Percentiles rank a stretch among this genome's conserved stretches.
Evolutionary conservation across 2,329 filamentous ascomycete genomes (phyloP).

Genomic region (Lasiodiplodia sp.): DNA sequence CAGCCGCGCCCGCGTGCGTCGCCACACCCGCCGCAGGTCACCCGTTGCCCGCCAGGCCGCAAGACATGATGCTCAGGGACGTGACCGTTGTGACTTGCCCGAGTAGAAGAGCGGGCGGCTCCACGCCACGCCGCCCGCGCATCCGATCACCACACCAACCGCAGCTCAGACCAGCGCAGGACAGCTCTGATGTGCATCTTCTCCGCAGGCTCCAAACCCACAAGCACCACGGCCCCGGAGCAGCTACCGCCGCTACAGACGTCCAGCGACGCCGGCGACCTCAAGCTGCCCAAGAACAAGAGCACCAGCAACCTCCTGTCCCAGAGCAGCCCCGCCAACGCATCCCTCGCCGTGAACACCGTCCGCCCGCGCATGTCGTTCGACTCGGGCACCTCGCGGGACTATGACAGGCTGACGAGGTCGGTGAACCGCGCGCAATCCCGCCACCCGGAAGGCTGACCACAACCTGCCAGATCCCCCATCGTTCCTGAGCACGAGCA

Average conservation of each 20-base stretch:
- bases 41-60: conserved; percentile 16
- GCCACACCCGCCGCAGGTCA: conserved; percentile 11
- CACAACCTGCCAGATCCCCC: conserved; percentile 60
- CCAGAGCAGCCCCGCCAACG: conserved; percentile 37
- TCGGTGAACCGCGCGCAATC: conserved; percentile 53
- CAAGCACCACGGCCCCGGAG: conserved; percentile 22
- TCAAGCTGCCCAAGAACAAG: conserved; percentile 56
- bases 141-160: conserved; percentile 28
- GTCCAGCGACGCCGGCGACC: conserved; percentile 37
- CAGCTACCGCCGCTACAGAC: conserved; percentile 14
- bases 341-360: conserved; percentile 59
- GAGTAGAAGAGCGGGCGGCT: conserved; percentile 18
- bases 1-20: conserved; percentile 7
- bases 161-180: conserved; percentile 27
- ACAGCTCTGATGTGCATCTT: conserved; percentile 30
- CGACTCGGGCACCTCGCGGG: conserved; percentile 68
- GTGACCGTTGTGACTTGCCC: conserved; percentile 24
- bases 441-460: conserved; percentile 4
- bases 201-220: conserved; percentile 30
- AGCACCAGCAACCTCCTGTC: conserved; percentile 58
- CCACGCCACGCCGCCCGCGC: conserved; percentile 28
- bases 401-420: conserved; percentile 73
- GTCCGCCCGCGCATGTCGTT: conserved; percentile 76
- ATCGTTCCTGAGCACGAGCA: conserved; percentile 87
- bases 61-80: conserved; percentile 16